Base-by-base conservation (phyloP, 345 rosid species). In the Crucihimalaya himalaica region DNA sequence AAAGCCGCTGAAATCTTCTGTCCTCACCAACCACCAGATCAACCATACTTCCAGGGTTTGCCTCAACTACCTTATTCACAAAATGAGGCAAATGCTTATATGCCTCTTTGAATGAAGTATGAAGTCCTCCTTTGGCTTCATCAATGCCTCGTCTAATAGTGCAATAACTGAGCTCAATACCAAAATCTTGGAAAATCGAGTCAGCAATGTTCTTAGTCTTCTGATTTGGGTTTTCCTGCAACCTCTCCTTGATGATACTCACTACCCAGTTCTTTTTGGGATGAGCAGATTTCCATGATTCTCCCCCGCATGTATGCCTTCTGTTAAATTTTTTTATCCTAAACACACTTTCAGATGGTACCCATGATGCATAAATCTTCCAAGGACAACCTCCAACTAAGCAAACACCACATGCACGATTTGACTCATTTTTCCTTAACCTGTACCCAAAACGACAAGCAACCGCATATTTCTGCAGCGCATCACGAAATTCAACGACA, bases 121-220 rank as follows among this genome's bases (percentile, higher is more conserved):
- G 91, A 63, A 94, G 89, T 64, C 88, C 96, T 77, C 84, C 85
- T 72, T 86, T 85, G 31, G 98, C 98, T 78, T 86, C 93, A 73
- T 88, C 95, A 39, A 91, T 83, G 69, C 91, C 95, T 71, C 95
- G 93, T 87, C 97, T 81, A 40, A 89, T 93, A 78, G 93, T 91
- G 21, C 89, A 69, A 61, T 94, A 91, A 68, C 88, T 89, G 72
- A 91, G 80, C 70, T 82, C 81, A 76, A 94, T 66, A 67, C 98
- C 98, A 75, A 89, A 91, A 72, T 94, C 98, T 52, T 68, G 82
- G 52, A 79, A 79, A 75, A 94, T 82, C 40, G 81, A 79, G 52
- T 78, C 78, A 6, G 90, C 88, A 74, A 93, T 88, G 48, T 88
- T 89, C 83, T 81, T 90, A 23, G 98, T 89, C 76, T 86, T 93